A percentile compares a stretch with the other conserved stretches of the same genome.
Conservation (phyloP, 768 basidiomycete genomes). For the Cystofilobasidium macerans region DNA sequence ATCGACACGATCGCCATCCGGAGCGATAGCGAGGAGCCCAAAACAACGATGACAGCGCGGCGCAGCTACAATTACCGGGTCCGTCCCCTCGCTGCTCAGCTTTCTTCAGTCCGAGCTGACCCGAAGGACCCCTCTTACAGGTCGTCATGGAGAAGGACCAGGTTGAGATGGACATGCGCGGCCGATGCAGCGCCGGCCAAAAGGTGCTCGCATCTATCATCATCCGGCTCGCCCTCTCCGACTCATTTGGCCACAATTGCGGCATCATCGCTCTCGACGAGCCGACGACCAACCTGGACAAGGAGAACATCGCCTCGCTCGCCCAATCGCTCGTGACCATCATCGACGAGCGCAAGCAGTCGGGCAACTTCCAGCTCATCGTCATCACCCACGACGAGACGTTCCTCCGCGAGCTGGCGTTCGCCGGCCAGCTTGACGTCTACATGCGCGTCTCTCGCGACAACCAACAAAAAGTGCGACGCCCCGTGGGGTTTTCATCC, state of each 20-base stretch:
- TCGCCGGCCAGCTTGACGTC: conserved; percentile 27
- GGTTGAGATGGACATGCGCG: conserved; percentile 99
- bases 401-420: conserved; percentile 76
- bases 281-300: conserved; percentile 92
- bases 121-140: conserved; percentile 41
- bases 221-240: conserved; percentile 90
- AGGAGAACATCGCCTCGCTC: conserved; percentile 89
- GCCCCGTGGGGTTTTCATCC: neutral
- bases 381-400: conserved; percentile 45
- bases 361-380: conserved; percentile 89
- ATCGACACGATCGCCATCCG: conserved; percentile 94
- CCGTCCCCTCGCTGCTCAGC: conserved; percentile 32
- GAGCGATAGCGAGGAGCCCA: conserved; percentile 82
- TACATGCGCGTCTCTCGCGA: conserved; percentile 69
- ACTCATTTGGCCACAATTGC: conserved; percentile 95
- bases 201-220: conserved; percentile 98
- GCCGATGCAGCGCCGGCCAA: conserved; percentile 93
- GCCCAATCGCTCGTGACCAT: conserved; percentile 86
- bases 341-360: conserved; percentile 79
- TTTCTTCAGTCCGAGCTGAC: neutral
- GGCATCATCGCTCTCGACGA: conserved; percentile 96
- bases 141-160: conserved; percentile 99
- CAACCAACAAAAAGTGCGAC: conserved; percentile 49
- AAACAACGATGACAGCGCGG: conserved; percentile 53
- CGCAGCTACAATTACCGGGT: conserved; percentile 91